Percentiles rank a stretch among this genome's conserved stretches.
These are phyloP conservation scores for Dorcoceras hygrometricum DNA, from an alignment of 257 asterid species.

Conservation along the genomic window DNA sequence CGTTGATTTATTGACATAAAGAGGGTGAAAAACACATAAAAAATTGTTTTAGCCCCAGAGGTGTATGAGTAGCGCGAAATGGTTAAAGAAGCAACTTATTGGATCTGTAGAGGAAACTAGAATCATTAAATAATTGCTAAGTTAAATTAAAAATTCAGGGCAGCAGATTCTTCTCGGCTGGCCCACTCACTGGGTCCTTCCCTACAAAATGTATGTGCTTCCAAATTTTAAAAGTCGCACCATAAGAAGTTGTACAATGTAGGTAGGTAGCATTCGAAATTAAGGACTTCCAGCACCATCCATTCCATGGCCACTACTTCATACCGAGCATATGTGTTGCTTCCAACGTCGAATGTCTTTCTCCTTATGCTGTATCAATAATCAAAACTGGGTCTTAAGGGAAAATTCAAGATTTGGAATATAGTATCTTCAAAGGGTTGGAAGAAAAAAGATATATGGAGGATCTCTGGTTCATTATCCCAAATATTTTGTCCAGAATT, in stretches of 20 bases:
- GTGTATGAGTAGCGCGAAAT: not conserved
- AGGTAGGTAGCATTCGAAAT: constrained; percentile 86
- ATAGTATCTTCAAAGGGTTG: not conserved
- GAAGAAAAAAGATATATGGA: not conserved
- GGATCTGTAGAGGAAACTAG: not conserved
- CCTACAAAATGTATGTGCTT: not conserved
- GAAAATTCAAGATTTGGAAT: not conserved
- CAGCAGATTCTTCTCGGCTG: not conserved
- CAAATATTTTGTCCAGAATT: constrained; percentile 1
- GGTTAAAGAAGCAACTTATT: not conserved
- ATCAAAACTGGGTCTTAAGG: not conserved
- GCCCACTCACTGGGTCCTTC: not conserved
- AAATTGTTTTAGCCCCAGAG: not conserved
- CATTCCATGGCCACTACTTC: constrained; percentile 99
- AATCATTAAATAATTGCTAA: not conserved
- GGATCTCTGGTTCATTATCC: constrained; percentile 9
- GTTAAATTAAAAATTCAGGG: not conserved
- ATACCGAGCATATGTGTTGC: constrained; percentile 51
- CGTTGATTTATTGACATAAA: not conserved
- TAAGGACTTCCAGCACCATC: constrained; percentile 90
- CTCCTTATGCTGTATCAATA: constrained; percentile 46
- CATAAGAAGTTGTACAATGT: constrained; percentile 81
- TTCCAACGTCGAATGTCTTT: constrained; percentile 57
- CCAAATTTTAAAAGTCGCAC: constrained; percentile 32
- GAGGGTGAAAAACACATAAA: not conserved